Conservation (phyloP, 495 filamentous ascomycete species). For the Penicillium manginii region DNA sequence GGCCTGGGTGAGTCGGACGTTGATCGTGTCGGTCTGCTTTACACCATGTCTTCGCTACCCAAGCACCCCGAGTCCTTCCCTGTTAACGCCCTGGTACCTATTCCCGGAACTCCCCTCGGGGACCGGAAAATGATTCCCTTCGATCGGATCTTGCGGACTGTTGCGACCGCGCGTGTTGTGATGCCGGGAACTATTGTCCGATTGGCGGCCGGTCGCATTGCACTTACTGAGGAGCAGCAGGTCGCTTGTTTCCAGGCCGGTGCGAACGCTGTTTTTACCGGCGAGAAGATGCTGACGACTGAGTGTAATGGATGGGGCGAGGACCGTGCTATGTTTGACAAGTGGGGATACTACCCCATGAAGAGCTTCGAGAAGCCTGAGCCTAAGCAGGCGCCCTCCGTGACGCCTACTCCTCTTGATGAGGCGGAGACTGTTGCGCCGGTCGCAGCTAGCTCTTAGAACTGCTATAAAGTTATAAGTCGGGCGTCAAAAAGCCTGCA, state of each 20-base stretch:
- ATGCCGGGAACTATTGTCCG: conserved; percentile 82
- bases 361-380: conserved; percentile 51
- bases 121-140: conserved; percentile 72
- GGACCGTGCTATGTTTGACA: conserved; percentile 76
- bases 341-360: conserved; percentile 77
- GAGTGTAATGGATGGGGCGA: conserved; percentile 88
- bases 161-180: conserved; percentile 76
- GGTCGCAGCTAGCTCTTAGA: conserved; percentile 32
- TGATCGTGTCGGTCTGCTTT: conserved; percentile 77
- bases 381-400: conserved; percentile 13
- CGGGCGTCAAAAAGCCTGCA: background rate
- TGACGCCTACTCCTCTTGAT: conserved; percentile 10
- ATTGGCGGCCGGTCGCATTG: conserved; percentile 77
- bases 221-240: conserved; percentile 81
- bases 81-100: conserved; percentile 83
- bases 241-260: conserved; percentile 82
- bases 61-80: conserved; percentile 82
- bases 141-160: conserved; percentile 70
- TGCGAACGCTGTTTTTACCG: conserved; percentile 87
- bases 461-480: background rate
- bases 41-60: conserved; percentile 76
- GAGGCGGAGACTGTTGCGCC: conserved; percentile 28
- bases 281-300: conserved; percentile 90
- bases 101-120: conserved; percentile 80
- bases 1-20: conserved; percentile 74